Conservation (phyloP, 2,329 filamentous ascomycete species). For the Geoglossum cookeanum region DNA sequence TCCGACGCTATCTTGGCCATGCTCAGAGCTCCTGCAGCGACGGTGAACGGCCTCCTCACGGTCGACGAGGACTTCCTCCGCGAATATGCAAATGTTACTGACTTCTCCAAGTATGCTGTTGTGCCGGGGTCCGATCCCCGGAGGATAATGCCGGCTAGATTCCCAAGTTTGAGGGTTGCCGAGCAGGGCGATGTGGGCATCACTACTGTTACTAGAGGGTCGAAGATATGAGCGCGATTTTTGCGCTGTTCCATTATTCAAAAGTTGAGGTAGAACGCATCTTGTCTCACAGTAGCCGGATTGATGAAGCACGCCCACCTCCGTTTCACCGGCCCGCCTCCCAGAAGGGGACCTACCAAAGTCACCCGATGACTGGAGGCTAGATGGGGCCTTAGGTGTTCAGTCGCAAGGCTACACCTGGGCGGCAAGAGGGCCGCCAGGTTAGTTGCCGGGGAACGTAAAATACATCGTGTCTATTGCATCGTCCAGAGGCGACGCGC, state of each 20-base stretch:
- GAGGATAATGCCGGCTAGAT: conserved; percentile 54
- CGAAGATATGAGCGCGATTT: conserved; percentile 10
- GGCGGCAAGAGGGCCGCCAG: too few relatives aligned
- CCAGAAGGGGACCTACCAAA: too few relatives aligned
- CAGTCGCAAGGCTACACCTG: too few relatives aligned
- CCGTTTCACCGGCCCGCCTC: too few relatives aligned
- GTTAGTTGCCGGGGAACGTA: too few relatives aligned
- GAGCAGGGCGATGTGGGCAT: conserved; percentile 69
- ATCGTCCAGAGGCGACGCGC: too few relatives aligned
- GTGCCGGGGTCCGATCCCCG: conserved; percentile 43
- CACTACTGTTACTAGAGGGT: conserved; percentile 42
- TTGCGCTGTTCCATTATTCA: background rate
- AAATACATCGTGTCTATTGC: too few relatives aligned
- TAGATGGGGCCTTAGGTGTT: too few relatives aligned
- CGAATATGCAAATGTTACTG: conserved; percentile 39
- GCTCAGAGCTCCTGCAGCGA: conserved; percentile 35
- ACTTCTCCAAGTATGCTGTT: conserved; percentile 58
- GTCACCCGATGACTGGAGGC: too few relatives aligned
- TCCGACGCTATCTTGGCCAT: conserved; percentile 63
- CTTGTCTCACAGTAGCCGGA: too few relatives aligned
- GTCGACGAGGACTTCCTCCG: conserved; percentile 70
- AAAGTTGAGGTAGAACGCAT: too few relatives aligned
- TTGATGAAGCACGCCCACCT: too few relatives aligned
- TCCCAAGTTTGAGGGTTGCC: conserved; percentile 51
- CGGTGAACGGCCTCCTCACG: conserved; percentile 52